Percentiles rank a stretch among this genome's conserved stretches.
These are phyloP conservation scores for Pseudodiploospora longispora DNA, from an alignment of 2,329 filamentous ascomycete species.

Conservation along the genomic window DNA sequence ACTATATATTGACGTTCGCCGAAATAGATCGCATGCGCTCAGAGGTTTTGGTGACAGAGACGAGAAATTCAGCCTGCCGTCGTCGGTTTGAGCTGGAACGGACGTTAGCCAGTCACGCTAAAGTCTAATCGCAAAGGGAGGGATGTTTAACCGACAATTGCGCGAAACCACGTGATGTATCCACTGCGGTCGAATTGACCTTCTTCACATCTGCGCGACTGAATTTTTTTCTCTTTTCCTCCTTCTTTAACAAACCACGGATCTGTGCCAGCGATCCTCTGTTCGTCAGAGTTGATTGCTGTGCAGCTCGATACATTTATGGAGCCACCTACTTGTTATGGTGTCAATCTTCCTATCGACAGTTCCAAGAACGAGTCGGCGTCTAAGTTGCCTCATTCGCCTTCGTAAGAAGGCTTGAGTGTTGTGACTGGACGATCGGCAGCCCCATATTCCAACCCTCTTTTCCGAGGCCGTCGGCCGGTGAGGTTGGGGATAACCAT, in stretches of 20 bases:
- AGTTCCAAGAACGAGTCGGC: constrained; percentile 76
- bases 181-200: constrained; percentile 6
- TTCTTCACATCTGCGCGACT: constrained; percentile 7
- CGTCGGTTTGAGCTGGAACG: no score
- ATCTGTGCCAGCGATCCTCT: constrained; percentile 84
- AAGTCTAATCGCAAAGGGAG: no score
- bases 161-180: constrained; percentile 1
- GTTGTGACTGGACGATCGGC: constrained; percentile 48
- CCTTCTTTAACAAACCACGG: constrained; percentile 45
- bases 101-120: no score
- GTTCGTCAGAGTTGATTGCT: constrained; percentile 65
- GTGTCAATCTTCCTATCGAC: constrained; percentile 90
- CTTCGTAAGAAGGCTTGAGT: constrained; percentile 52
- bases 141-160: no score
- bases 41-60: no score
- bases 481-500: constrained; percentile 93
- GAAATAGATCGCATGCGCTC: no score
- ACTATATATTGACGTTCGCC: not conserved
- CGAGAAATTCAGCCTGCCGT: no score
- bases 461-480: constrained; percentile 83
- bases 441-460: constrained; percentile 83
- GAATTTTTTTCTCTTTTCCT: constrained; percentile 29
- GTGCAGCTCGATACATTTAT: constrained; percentile 76
- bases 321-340: constrained; percentile 69
- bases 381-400: constrained; percentile 58